Conservation (phyloP, 1,139 yeast genomes). For the Saccharomyces hybrid region DNA sequence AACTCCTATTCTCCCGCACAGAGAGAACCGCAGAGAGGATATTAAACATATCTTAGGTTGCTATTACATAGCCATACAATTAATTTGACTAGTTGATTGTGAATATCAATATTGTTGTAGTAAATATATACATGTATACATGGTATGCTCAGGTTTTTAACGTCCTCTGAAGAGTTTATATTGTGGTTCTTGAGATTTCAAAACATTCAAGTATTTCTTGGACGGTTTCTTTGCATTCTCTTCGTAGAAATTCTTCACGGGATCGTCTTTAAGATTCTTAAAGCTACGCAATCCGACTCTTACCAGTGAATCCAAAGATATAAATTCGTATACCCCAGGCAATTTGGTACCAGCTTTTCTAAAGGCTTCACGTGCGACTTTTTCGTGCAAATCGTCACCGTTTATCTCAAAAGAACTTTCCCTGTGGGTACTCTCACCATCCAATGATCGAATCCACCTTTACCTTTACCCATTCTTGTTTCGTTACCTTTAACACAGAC, state of each 20-base stretch:
- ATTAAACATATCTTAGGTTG: neutral
- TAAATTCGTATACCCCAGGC: slow-evolving; percentile 88
- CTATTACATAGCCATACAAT: neutral
- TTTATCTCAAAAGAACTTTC: slow-evolving; percentile 75
- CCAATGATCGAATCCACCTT: slow-evolving; percentile 97
- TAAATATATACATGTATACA: slow-evolving; percentile 4
- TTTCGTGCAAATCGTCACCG: slow-evolving; percentile 68
- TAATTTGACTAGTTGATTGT: neutral
- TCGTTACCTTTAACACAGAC: slow-evolving; percentile 96
- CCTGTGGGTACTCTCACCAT: slow-evolving; percentile 95
- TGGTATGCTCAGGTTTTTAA: slow-evolving; percentile 20
- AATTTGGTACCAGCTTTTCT: slow-evolving; percentile 86
- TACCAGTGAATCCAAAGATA: slow-evolving; percentile 56
- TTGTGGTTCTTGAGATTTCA: slow-evolving; percentile 43
- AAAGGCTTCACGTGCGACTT: slow-evolving; percentile 84
- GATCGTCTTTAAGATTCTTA: slow-evolving; percentile 35
- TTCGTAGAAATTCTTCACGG: slow-evolving; percentile 46
- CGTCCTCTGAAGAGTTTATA: slow-evolving; percentile 53
- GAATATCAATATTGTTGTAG: slow-evolving; percentile 9
- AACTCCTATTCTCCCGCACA: neutral
- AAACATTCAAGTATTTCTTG: slow-evolving; percentile 48
- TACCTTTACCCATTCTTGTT: slow-evolving; percentile 99
- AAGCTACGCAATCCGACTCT: slow-evolving; percentile 61
- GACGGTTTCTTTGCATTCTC: slow-evolving; percentile 55
- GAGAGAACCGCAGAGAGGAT: neutral